A percentile compares a stretch with the other conserved stretches of the same genome.
Evolutionary conservation across 2,329 filamentous ascomycete genomes (phyloP).

Genomic region (Chaetomiaceae sp.): DNA sequence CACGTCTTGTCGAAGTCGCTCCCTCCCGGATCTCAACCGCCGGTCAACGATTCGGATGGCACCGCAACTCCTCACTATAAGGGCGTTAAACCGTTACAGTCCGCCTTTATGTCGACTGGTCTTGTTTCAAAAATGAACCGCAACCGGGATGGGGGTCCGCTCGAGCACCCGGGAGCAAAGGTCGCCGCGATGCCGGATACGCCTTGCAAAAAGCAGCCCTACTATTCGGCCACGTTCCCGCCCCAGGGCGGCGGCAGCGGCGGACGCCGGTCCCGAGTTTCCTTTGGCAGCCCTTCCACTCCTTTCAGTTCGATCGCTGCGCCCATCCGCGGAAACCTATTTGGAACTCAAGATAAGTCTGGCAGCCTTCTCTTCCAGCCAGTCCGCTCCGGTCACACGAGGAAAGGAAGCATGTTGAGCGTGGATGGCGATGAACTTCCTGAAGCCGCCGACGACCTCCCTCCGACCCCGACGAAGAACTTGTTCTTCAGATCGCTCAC

Average conservation of each 20-base stretch:
- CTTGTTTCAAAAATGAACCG: constrained; percentile 93
- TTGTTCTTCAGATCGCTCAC: constrained; percentile 39
- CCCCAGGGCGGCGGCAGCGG: constrained; percentile 53
- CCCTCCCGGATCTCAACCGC: constrained; percentile 57
- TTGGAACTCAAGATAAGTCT: constrained; percentile 55
- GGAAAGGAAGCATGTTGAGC: constrained; percentile 70
- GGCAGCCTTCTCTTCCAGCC: constrained; percentile 67
- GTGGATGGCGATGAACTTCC: constrained; percentile 64
- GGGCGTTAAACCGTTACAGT: constrained; percentile 68
- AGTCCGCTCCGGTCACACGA: constrained; percentile 44
- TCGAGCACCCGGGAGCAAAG: constrained; percentile 44
- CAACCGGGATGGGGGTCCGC: constrained; percentile 64
- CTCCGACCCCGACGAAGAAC: constrained; percentile 91
- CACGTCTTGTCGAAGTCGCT: constrained; percentile 69
- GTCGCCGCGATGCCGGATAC: constrained; percentile 79
- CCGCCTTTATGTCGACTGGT: constrained; percentile 90
- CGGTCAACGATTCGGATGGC: constrained; percentile 40
- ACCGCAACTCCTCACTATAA: constrained; percentile 78
- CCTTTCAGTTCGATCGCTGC: constrained; percentile 64
- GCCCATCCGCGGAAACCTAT: constrained; percentile 41
- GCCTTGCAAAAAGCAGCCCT: constrained; percentile 82
- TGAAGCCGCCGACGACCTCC: constrained; percentile 62
- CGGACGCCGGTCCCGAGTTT: constrained; percentile 61
- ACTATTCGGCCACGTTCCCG: constrained; percentile 64
- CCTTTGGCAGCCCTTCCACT: constrained; percentile 75